A percentile compares a stretch with the other conserved stretches of the same genome.
Evolutionary conservation across 225 moss, liverwort and hornwort genomes (phyloP).

Genomic region (Bryum argenteum): DNA sequence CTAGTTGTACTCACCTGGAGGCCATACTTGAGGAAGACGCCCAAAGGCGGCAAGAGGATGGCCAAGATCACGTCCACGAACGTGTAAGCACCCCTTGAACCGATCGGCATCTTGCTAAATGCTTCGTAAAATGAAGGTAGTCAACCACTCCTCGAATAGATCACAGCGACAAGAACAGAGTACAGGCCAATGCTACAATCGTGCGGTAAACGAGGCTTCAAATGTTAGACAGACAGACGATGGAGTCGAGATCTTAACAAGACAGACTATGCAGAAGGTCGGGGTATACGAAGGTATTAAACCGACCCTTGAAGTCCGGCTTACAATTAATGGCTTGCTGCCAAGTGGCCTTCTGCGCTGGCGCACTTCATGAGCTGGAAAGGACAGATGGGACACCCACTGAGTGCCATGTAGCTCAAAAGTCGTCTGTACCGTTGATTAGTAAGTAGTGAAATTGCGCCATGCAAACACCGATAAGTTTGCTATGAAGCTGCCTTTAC

Average conservation of each 20-base stretch:
- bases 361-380: background rate
- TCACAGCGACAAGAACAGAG: background rate
- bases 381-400: slow-evolving; percentile 12
- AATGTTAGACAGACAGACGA: too few species aligned
- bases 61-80: slow-evolving; percentile 53
- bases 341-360: slow-evolving; percentile 31
- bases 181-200: background rate
- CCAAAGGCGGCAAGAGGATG: slow-evolving; percentile 60
- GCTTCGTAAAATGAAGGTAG: too few species aligned
- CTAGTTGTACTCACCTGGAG: slow-evolving; percentile 33
- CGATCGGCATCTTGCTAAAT: slow-evolving; percentile 46
- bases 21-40: slow-evolving; percentile 66
- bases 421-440: background rate
- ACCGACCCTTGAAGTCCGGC: background rate
- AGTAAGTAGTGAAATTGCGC: background rate
- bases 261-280: background rate
- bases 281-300: accelerated
- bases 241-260: background rate
- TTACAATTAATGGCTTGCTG: background rate
- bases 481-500: background rate
- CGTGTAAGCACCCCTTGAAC: slow-evolving; percentile 57
- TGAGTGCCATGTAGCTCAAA: slow-evolving; percentile 2
- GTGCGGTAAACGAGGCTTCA: background rate
- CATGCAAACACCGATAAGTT: background rate
- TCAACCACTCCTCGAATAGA: too few species aligned